Base-by-base conservation (phyloP, 1,284 basidiomycete genomes). In the Chalciporus sp. region DNA sequence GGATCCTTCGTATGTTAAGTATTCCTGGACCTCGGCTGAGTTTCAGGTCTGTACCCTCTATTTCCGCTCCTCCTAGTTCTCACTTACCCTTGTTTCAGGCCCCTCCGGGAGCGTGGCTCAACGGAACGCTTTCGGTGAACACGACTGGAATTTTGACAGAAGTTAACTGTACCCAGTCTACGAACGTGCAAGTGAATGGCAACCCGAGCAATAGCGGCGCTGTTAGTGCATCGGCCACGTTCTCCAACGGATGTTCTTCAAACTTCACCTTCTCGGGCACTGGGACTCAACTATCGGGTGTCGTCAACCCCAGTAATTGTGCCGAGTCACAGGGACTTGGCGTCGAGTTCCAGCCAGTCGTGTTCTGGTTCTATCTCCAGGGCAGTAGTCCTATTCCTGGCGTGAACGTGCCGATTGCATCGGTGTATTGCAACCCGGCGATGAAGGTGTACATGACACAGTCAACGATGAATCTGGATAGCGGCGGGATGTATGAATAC, bases 281-380 rank as follows among this genome's bases (percentile, higher is more conserved):
- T 43, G 58, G 79, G 3, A 61, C 64, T 2, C 65, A 73, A 50
- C 82, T 83, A 65, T 84, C 77, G 59, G 79, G 75, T 49, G 82
- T 82, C 4, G 54, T 64, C 20, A 65, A 69, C 19, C 74, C 74
- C 1, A 58, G 71, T 6, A 77, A 74, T 58, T 77, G 75, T 39
- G 70, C 71, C 46, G 59, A 11, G 11, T 4, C 65, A 11, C 55
- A 67, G 10, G 55, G 48, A 8, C 33, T 70, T 12, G 68, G 77
- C 40, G 54, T 73, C 16, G 56, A 71, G 19, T 79, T 81, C 53
- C 75, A 73, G 42, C 82, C 84, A 2, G 80, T 86, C 39, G 77
- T 86, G 72, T 88, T 87, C 59, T 87, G 85, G 85, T 86, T 68
- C 49, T 78, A 68, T 74, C 74, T 64, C 65, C 71, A 49, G 52